Percentiles rank a stretch among this genome's conserved stretches.
Evolutionary conservation across 2,329 filamentous ascomycete species (phyloP).

Genomic region (Colletotrichum chrysophilum): DNA sequence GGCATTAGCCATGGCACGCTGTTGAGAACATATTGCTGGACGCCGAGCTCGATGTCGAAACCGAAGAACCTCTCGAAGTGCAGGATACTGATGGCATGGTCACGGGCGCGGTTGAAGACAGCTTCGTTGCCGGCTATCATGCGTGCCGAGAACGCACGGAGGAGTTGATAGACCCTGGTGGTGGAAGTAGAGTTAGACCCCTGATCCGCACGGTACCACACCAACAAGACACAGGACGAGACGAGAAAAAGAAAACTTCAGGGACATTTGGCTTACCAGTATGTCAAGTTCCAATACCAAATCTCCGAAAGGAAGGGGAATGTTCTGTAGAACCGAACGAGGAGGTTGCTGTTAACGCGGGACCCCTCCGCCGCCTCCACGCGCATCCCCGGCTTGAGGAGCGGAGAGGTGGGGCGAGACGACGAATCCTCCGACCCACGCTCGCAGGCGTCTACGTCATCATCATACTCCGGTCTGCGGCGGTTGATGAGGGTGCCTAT

Average conservation of each 20-base stretch:
- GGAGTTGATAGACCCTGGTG: conserved; percentile 45
- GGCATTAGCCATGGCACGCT: conserved; percentile 39
- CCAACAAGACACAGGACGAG: not conserved
- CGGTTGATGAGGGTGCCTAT: conserved; percentile 22
- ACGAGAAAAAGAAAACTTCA: not conserved
- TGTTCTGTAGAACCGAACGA: conserved; percentile 30
- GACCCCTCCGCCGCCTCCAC: not conserved
- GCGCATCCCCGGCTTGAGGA: conserved; percentile 18
- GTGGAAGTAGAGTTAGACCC: not conserved
- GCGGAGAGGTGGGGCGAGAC: conserved; percentile 2
- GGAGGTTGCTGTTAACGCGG: conserved; percentile 19
- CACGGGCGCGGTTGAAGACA: conserved; percentile 40
- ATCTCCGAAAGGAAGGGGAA: conserved; percentile 39
- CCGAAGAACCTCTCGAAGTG: conserved; percentile 38
- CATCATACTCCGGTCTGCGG: not conserved
- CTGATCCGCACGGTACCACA: not conserved
- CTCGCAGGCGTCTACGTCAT: conserved; percentile 12
- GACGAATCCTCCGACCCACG: conserved; percentile 15
- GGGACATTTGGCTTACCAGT: conserved; percentile 28
- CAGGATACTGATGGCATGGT: conserved; percentile 46
- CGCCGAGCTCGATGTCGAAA: conserved; percentile 42
- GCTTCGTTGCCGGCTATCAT: conserved; percentile 41
- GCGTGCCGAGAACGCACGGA: conserved; percentile 46
- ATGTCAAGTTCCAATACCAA: conserved; percentile 42
- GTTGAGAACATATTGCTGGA: conserved; percentile 45